Base-by-base conservation (phyloP, 345 rosid species). In the Balakata baccata region DNA sequence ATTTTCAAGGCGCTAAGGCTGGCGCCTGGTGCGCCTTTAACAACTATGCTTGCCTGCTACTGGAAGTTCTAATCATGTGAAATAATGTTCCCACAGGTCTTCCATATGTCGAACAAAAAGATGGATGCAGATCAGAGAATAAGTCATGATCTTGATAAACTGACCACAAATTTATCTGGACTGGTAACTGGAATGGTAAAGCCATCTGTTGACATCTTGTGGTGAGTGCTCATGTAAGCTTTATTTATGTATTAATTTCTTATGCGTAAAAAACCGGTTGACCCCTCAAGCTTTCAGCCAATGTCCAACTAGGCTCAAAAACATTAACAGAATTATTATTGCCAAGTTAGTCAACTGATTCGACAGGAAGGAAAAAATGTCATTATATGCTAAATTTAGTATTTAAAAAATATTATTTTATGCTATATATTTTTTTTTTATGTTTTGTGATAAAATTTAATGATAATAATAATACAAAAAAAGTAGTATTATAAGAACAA, bases 141-240 rank as follows among this genome's bases (percentile, higher is more conserved):
- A 68, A 95, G 98, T 53, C 89, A 89, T 66, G 99, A 95, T 88
- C 88, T 95, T 50, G 98, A 92, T 69, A 95, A 92, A 82, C 81
- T 95, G 73, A 85, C 99, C 37, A 63, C 84, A 43, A 96, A 93
- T 78, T 85, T 95, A 72, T 89, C 99, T 39, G 96, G 97, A 68
- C 80, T 95, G 64, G 92, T 95, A 61, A 93, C 99, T 71, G 99
- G 98, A 82, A 90, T 95, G 99, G 98, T 95, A 62, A 93, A 95
- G 90, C 99, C 99, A 74, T 85, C 89, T 13, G 97, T 95, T 67
- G 97, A 95, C 83, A 95, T 93, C 82, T 68, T 95, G 43, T 95
- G 98, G 99, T 93, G 77, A 86, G 96, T 87, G 49, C 73, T 18
- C 61, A 14, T 74, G 14, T 66, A 43, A 65, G 43, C 38, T 75